A percentile compares a stretch with the other conserved stretches of the same genome.
Evolutionary conservation across 139 green algal genomes (phyloP).

Genomic region (Ettlia oleoabundans): DNA sequence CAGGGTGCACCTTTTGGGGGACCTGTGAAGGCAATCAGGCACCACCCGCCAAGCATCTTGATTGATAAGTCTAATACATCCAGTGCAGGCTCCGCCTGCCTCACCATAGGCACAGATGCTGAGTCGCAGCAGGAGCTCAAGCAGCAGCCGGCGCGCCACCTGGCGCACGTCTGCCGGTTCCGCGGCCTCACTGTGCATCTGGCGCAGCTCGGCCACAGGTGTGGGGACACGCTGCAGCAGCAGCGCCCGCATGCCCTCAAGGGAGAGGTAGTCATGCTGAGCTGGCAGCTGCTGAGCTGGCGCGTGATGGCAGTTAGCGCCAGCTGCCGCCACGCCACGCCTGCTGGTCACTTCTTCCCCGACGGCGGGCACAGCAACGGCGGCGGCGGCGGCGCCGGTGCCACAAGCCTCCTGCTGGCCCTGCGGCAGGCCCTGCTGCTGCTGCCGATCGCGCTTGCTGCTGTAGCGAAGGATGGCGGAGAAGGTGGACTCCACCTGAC

Average conservation of each 20-base stretch:
- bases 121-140: conserved; percentile 24
- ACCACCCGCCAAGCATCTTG: too few species aligned
- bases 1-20: too few species aligned
- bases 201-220: conserved; percentile 14
- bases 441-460: neutral
- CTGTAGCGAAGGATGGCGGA: neutral
- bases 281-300: too few species aligned
- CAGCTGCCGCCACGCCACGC: neutral
- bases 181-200: neutral
- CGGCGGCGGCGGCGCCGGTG: neutral
- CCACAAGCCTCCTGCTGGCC: too few species aligned
- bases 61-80: neutral
- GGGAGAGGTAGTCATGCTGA: neutral
- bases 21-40: too few species aligned
- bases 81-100: neutral
- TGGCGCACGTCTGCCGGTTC: neutral
- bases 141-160: neutral
- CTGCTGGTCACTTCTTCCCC: neutral
- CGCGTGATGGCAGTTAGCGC: too few species aligned
- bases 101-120: conserved; percentile 16
- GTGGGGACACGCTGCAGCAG: conserved; percentile 26
- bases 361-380: neutral
- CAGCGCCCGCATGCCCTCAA: conserved; percentile 9
- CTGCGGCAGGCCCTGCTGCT: too few species aligned
- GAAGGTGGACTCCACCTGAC: neutral